Conservation (phyloP, 148 eudicot genomes). For the Arctostaphylos glauca region DNA sequence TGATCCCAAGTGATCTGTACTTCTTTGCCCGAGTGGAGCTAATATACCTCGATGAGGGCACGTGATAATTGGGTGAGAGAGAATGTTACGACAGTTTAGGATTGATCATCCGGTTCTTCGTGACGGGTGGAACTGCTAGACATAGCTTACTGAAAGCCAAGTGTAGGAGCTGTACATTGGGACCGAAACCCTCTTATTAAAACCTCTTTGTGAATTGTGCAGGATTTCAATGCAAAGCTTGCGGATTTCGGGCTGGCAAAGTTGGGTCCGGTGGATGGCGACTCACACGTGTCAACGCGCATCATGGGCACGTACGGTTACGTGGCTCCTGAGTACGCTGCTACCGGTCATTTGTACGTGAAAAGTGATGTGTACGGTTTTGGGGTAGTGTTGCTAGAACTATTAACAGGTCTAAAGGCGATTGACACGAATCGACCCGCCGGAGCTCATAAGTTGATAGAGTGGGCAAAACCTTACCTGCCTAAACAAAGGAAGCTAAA, state of each 20-base stretch:
- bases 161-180: background rate
- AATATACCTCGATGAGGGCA: too few relatives aligned
- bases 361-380: slow-evolving; percentile 82
- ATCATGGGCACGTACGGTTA: slow-evolving; percentile 87
- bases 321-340: slow-evolving; percentile 85
- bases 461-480: slow-evolving; percentile 63
- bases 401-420: slow-evolving; percentile 56
- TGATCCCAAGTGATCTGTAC: too few relatives aligned
- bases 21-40: too few relatives aligned
- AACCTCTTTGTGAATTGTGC: background rate
- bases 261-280: slow-evolving; percentile 63
- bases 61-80: too few relatives aligned
- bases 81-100: too few relatives aligned
- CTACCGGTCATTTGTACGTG: slow-evolving; percentile 69
- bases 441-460: slow-evolving; percentile 48
- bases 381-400: slow-evolving; percentile 72
- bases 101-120: too few relatives aligned
- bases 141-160: too few relatives aligned
- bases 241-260: slow-evolving; percentile 95
- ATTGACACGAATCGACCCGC: slow-evolving; percentile 46
- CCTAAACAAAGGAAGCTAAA: slow-evolving; percentile 40
- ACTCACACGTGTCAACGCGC: slow-evolving; percentile 72
- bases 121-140: too few relatives aligned
- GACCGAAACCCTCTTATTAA: too few relatives aligned
- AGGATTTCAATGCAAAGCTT: slow-evolving; percentile 72